Evolutionary conservation across 768 basidiomycete species (phyloP).

Genomic region (Tylopilus intermedius): DNA sequence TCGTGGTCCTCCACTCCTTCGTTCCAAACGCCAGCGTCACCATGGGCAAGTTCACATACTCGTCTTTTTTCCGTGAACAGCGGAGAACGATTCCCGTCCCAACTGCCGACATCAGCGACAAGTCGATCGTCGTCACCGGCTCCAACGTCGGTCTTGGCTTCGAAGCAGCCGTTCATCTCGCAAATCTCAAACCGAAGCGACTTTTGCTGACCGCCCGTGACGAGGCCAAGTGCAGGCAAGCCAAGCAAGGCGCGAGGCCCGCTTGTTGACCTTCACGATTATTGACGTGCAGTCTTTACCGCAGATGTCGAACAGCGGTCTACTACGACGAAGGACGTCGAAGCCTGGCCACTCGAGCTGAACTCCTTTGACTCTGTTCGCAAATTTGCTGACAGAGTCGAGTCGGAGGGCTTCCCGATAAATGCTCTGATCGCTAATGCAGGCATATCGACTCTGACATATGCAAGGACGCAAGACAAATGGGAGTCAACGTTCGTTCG

Average conservation of each 20-base stretch:
- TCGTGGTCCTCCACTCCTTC: too few relatives aligned
- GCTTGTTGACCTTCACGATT: neutral
- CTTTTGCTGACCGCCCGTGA: constrained; percentile 16
- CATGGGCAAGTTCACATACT: constrained; percentile 22
- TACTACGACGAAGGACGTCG: constrained; percentile 7
- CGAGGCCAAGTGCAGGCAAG: constrained; percentile 16
- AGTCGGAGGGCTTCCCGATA: constrained; percentile 23
- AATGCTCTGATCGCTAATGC: constrained; percentile 33
- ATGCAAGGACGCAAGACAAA: constrained; percentile 29
- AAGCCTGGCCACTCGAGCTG: constrained; percentile 35
- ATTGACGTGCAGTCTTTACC: neutral
- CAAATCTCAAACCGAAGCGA: constrained; percentile 21
- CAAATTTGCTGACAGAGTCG: constrained; percentile 27
- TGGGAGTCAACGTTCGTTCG: constrained; percentile 34
- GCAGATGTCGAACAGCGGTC: constrained; percentile 19
- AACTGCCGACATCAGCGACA: constrained; percentile 16
- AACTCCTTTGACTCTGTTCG: constrained; percentile 30
- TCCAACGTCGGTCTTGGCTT: constrained; percentile 29
- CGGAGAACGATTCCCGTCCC: constrained; percentile 23
- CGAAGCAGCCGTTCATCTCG: constrained; percentile 23
- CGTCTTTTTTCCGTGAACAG: constrained; percentile 21
- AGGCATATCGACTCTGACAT: constrained; percentile 14
- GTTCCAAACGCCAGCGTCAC: too few relatives aligned
- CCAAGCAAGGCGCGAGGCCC: constrained; percentile 15
- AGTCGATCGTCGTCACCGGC: constrained; percentile 24